These are phyloP conservation scores for Picocystis sp. DNA, from an alignment of 163 green algal species.

Conservation along the genomic window DNA sequence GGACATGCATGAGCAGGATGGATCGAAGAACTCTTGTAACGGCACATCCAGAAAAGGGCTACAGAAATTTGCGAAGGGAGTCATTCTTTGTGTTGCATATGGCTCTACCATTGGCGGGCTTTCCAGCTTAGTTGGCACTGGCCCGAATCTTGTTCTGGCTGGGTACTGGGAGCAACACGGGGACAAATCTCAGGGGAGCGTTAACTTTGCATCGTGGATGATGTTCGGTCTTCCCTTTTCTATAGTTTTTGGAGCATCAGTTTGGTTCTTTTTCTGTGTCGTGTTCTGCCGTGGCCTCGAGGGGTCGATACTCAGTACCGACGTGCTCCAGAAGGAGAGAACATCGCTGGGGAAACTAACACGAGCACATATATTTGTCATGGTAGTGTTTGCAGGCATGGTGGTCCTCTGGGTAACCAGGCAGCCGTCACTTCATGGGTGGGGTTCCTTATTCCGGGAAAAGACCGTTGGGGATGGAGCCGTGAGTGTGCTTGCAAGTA, in stretches of 20 bases:
- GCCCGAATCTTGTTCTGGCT: slow-evolving; percentile 15
- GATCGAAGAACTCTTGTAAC: too few relatives aligned
- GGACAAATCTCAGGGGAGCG: neutral
- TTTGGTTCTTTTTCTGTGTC: slow-evolving; percentile 11
- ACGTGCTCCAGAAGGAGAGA: neutral
- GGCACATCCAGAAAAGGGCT: too few relatives aligned
- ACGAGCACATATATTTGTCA: slow-evolving; percentile 10
- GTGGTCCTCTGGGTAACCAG: slow-evolving; percentile 7
- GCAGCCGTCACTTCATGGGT: neutral
- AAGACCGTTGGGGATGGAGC: slow-evolving; percentile 11
- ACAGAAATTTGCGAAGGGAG: neutral
- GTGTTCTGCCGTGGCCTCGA: slow-evolving; percentile 12
- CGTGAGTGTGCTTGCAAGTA: slow-evolving; percentile 10
- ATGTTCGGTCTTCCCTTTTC: slow-evolving; percentile 12
- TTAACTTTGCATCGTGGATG: slow-evolving; percentile 13
- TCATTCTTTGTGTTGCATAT: slow-evolving; percentile 3
- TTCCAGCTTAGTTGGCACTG: slow-evolving; percentile 4
- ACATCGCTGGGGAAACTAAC: slow-evolving; percentile 7
- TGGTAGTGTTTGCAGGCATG: slow-evolving; percentile 10
- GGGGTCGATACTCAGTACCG: slow-evolving; percentile 4
- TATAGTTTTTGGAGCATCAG: slow-evolving; percentile 6
- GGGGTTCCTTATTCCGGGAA: slow-evolving; percentile 8
- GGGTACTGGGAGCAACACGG: slow-evolving; percentile 11
- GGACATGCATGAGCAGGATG: too few relatives aligned
- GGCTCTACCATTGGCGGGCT: neutral